Conservation (phyloP, 2,329 filamentous ascomycete species). For the Chalara sp. region DNA sequence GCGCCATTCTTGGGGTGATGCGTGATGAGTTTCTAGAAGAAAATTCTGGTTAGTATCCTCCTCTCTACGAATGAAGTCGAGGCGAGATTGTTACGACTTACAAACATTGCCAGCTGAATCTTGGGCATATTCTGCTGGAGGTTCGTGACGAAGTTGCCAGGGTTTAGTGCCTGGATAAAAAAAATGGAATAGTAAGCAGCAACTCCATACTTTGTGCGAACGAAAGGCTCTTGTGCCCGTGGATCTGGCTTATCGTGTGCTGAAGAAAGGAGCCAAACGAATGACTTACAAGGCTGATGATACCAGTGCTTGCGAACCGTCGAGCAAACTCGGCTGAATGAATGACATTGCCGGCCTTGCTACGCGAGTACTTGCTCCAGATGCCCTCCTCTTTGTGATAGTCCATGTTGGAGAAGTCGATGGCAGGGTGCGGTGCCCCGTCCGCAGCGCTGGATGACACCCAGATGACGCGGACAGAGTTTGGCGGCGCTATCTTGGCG, state of each 20-base stretch:
- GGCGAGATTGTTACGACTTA: background rate
- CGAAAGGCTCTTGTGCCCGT: too few species aligned
- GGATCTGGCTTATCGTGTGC: background rate
- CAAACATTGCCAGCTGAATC: background rate
- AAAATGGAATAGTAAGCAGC: background rate
- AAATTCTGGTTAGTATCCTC: background rate
- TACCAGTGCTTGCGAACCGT: constrained; percentile 1
- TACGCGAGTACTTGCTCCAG: constrained; percentile 4
- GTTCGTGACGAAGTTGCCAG: constrained; percentile 3
- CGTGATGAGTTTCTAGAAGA: background rate
- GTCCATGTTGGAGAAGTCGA: constrained; percentile 6
- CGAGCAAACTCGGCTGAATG: constrained; percentile 6
- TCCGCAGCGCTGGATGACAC: constrained; percentile 1
- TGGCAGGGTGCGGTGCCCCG: background rate
- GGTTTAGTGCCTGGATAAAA: background rate
- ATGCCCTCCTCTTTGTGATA: background rate
- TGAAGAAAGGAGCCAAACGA: background rate
- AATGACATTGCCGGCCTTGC: constrained; percentile 8
- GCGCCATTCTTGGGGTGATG: constrained; percentile 2
- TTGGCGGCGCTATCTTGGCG: background rate
- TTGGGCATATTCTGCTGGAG: background rate
- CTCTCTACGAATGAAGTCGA: background rate
- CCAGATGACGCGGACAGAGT: constrained; percentile 7
- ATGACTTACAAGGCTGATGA: constrained; percentile 9
- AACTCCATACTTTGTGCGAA: background rate